phyloP scores from a whole-genome alignment of 2,329 filamentous ascomycete genomes.

The Septoria petroselini region DNA sequence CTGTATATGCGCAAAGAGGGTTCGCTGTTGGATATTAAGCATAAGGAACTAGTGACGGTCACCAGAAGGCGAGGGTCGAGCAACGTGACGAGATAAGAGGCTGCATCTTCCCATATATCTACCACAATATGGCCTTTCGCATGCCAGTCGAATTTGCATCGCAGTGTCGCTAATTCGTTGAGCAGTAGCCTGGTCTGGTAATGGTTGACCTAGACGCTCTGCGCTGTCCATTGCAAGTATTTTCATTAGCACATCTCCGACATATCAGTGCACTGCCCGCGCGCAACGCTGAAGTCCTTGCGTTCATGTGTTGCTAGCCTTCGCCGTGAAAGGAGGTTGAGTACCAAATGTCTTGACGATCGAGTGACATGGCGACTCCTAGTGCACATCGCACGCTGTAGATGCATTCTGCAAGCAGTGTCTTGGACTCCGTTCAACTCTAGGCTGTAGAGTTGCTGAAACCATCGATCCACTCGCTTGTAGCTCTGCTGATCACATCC shows the following conservation, averaged over 20 bases:
- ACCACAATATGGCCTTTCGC: background rate
- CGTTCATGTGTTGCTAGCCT: too few species aligned
- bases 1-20: background rate
- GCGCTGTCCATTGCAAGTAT: too few species aligned
- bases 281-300: too few species aligned
- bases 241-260: too few species aligned
- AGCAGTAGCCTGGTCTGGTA: too few species aligned
- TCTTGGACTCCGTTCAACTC: background rate
- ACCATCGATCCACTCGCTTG: background rate
- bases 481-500: background rate
- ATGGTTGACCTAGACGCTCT: too few species aligned
- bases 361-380: too few species aligned
- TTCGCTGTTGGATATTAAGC: background rate
- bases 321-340: too few species aligned
- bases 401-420: background rate
- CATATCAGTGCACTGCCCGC: too few species aligned
- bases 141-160: background rate
- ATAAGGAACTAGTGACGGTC: background rate
- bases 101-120: too few species aligned
- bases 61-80: background rate
- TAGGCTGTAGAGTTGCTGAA: background rate
- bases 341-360: too few species aligned
- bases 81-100: background rate
- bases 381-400: too few species aligned
- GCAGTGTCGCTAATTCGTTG: background rate